Percentiles rank a stretch among this genome's conserved stretches.
These are phyloP conservation scores for Pezicula rhizophila DNA, from an alignment of 2,329 filamentous ascomycete genomes.

Conservation along the genomic window DNA sequence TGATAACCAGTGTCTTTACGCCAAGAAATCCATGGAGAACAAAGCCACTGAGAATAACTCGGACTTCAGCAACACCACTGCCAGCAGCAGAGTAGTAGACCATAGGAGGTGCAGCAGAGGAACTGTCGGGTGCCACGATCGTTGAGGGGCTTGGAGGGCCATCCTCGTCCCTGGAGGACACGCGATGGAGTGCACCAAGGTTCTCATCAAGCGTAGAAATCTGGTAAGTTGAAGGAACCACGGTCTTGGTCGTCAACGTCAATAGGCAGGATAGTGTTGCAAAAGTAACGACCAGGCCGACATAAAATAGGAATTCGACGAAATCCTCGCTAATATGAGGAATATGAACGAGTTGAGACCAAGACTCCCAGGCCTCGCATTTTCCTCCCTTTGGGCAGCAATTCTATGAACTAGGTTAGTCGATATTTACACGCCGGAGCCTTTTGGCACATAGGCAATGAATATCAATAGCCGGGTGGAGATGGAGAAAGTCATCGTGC, in stretches of 20 bases:
- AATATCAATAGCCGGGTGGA: background rate
- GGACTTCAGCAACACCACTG: slow-evolving; percentile 93
- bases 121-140: slow-evolving; percentile 8
- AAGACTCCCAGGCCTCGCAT: slow-evolving; percentile 56
- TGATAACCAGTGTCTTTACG: slow-evolving; percentile 77
- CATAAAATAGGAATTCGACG: slow-evolving; percentile 74
- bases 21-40: slow-evolving; percentile 94
- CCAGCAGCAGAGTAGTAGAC: slow-evolving; percentile 94
- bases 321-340: slow-evolving; percentile 38
- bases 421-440: background rate
- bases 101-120: slow-evolving; percentile 56
- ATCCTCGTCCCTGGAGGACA: slow-evolving; percentile 33
- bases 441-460: background rate
- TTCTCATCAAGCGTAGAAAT: slow-evolving; percentile 91
- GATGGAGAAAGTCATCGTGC: too few relatives aligned
- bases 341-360: slow-evolving; percentile 41
- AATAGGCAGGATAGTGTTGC: slow-evolving; percentile 69
- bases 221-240: slow-evolving; percentile 82
- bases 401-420: slow-evolving; percentile 24
- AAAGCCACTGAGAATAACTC: slow-evolving; percentile 96
- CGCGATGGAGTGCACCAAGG: slow-evolving; percentile 59
- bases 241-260: slow-evolving; percentile 86
- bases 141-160: slow-evolving; percentile 37
- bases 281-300: slow-evolving; percentile 64
- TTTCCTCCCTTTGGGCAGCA: slow-evolving; percentile 52